These are phyloP conservation scores for Phoma sp. DNA, from an alignment of 2,329 filamentous ascomycete species.

Conservation along the genomic window DNA sequence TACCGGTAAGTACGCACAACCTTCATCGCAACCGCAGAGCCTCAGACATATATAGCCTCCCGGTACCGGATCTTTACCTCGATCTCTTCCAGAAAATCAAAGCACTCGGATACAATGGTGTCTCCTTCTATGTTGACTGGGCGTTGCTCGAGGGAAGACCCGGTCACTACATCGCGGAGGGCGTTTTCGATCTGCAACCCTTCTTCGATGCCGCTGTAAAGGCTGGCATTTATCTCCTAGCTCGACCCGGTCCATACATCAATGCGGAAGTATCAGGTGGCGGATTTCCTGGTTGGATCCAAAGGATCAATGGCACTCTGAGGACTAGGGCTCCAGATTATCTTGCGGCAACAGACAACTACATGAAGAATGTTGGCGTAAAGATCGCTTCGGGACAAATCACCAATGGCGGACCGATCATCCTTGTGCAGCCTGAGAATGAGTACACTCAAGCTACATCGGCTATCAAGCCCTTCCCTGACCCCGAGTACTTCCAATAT, in stretches of 20 bases:
- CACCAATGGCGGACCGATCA: slow-evolving; percentile 80
- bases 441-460: slow-evolving; percentile 68
- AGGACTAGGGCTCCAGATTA: slow-evolving; percentile 68
- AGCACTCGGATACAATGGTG: slow-evolving; percentile 77
- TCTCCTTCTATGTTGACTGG: slow-evolving; percentile 83
- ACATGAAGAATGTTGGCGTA: slow-evolving; percentile 65
- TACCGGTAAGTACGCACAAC: not conserved
- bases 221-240: slow-evolving; percentile 78
- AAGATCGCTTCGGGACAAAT: slow-evolving; percentile 79
- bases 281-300: slow-evolving; percentile 81
- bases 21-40: not conserved
- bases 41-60: slow-evolving; percentile 52
- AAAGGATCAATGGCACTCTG: slow-evolving; percentile 68
- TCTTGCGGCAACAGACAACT: slow-evolving; percentile 70
- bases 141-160: slow-evolving; percentile 75
- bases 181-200: slow-evolving; percentile 72
- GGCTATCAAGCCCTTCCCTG: slow-evolving; percentile 63
- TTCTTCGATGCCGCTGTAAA: slow-evolving; percentile 78
- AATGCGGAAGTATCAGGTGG: slow-evolving; percentile 79
- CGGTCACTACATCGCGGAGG: slow-evolving; percentile 72
- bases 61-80: slow-evolving; percentile 67
- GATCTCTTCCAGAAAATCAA: slow-evolving; percentile 85
- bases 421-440: slow-evolving; percentile 81
- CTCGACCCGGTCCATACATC: slow-evolving; percentile 73
- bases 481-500: slow-evolving; percentile 71